Evolutionary conservation across 1,139 yeast genomes (phyloP).

Genomic region (Barnettozyma hawaiiensis): DNA sequence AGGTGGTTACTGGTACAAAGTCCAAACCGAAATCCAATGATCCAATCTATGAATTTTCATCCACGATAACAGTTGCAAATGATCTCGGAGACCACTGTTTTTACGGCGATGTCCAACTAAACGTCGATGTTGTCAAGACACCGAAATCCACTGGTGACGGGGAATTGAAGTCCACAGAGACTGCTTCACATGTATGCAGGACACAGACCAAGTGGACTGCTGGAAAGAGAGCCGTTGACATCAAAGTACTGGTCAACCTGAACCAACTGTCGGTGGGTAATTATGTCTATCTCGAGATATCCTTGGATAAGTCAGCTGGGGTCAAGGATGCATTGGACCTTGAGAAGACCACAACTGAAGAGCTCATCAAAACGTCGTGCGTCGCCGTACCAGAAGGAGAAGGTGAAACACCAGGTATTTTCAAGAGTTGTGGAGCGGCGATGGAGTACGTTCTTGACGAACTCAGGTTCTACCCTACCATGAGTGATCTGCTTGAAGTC

Average conservation of each 20-base stretch:
- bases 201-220: constrained; percentile 15
- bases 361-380: too few species aligned
- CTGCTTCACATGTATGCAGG: neutral
- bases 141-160: constrained; percentile 3
- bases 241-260: constrained; percentile 5
- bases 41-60: constrained; percentile 13
- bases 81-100: constrained; percentile 28
- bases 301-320: constrained; percentile 1
- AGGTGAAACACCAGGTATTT: constrained; percentile 3
- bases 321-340: constrained; percentile 14
- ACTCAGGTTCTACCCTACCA: constrained; percentile 14
- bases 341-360: constrained; percentile 10
- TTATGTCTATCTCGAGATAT: constrained; percentile 13
- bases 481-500: constrained; percentile 16
- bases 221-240: constrained; percentile 20
- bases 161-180: neutral
- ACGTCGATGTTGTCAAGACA: constrained; percentile 10
- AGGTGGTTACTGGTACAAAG: constrained; percentile 1
- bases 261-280: constrained; percentile 7
- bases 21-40: constrained; percentile 11
- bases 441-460: neutral
- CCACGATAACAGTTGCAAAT: constrained; percentile 24
- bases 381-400: too few species aligned
- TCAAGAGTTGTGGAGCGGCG: constrained; percentile 7
- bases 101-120: constrained; percentile 19